Evolutionary conservation across 805 yeast genomes (phyloP).

Genomic region (Sugiyamaella smithiae): DNA sequence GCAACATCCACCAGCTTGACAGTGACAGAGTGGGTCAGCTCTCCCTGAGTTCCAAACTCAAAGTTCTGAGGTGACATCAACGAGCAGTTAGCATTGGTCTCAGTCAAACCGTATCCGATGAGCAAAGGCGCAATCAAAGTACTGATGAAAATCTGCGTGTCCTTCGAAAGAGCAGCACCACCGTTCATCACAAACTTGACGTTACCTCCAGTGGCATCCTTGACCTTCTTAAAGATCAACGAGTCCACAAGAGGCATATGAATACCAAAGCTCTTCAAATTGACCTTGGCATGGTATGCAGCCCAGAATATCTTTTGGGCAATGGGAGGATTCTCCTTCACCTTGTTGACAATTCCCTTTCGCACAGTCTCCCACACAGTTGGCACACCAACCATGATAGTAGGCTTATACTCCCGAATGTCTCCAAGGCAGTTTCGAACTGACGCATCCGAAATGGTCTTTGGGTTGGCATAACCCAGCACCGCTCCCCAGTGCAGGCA

Average conservation of each 20-base stretch:
- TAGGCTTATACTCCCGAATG: slow-evolving; percentile 80
- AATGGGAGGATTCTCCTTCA: slow-evolving; percentile 59
- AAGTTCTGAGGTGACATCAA: slow-evolving; percentile 62
- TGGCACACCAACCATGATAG: slow-evolving; percentile 97
- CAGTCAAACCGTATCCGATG: slow-evolving; percentile 95
- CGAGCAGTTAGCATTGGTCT: slow-evolving; percentile 86
- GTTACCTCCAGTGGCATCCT: slow-evolving; percentile 92
- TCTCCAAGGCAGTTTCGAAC: slow-evolving; percentile 86
- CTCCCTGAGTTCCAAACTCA: slow-evolving; percentile 78
- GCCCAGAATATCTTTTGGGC: slow-evolving; percentile 86
- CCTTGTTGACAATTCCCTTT: slow-evolving; percentile 83
- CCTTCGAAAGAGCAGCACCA: slow-evolving; percentile 82
- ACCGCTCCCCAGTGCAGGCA: slow-evolving; percentile 85
- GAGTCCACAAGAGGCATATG: slow-evolving; percentile 78
- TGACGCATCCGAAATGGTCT: slow-evolving; percentile 81
- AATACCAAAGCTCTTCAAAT: slow-evolving; percentile 59
- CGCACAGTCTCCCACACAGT: slow-evolving; percentile 97
- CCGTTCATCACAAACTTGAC: slow-evolving; percentile 76
- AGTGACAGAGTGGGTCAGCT: slow-evolving; percentile 76
- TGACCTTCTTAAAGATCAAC: slow-evolving; percentile 79
- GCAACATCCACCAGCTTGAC: slow-evolving; percentile 86
- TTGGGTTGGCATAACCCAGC: slow-evolving; percentile 88
- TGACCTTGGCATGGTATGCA: slow-evolving; percentile 71
- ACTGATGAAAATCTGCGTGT: slow-evolving; percentile 78
- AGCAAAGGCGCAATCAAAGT: slow-evolving; percentile 80